Conservation (phyloP, 805 yeast species). For the Deakozyma indianensis region DNA sequence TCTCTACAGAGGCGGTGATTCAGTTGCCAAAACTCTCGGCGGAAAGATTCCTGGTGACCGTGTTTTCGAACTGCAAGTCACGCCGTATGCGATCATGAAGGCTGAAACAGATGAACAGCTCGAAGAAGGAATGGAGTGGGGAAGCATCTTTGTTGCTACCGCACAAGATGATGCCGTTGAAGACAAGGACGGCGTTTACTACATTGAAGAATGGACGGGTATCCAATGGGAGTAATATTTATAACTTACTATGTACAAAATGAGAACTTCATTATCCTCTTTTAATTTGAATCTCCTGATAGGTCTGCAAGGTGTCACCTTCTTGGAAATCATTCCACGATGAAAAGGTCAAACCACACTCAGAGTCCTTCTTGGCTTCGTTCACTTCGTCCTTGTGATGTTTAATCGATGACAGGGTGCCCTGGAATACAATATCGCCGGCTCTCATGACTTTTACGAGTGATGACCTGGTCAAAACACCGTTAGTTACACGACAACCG, state of each 20-base stretch:
- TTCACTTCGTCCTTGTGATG: constrained; percentile 66
- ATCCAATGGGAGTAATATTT: constrained; percentile 63
- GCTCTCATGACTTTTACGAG: constrained; percentile 43
- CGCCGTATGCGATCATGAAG: constrained; percentile 86
- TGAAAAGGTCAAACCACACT: constrained; percentile 73
- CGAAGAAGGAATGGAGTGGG: constrained; percentile 91
- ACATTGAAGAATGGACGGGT: constrained; percentile 65
- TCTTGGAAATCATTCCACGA: constrained; percentile 51
- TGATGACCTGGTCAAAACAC: constrained; percentile 47
- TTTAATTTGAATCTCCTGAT: constrained; percentile 45
- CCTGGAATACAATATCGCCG: constrained; percentile 34
- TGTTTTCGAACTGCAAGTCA: constrained; percentile 74
- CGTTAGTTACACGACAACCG: constrained; percentile 70
- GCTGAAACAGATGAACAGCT: constrained; percentile 42
- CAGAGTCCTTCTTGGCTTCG: constrained; percentile 72
- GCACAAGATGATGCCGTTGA: constrained; percentile 51
- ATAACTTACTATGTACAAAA: constrained; percentile 2
- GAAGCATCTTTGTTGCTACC: constrained; percentile 74
- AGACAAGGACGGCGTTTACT: constrained; percentile 56
- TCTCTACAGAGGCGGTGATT: constrained; percentile 51
- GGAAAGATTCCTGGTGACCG: constrained; percentile 33
- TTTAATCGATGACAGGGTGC: constrained; percentile 58
- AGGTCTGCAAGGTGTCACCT: constrained; percentile 65
- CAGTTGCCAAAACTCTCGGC: constrained; percentile 30
- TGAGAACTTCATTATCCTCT: neutral